Evolutionary conservation across 1,284 basidiomycete genomes (phyloP), one percentile per base, ranked within the genome.

Genomic region (Ganoderma resinaceum): DNA sequence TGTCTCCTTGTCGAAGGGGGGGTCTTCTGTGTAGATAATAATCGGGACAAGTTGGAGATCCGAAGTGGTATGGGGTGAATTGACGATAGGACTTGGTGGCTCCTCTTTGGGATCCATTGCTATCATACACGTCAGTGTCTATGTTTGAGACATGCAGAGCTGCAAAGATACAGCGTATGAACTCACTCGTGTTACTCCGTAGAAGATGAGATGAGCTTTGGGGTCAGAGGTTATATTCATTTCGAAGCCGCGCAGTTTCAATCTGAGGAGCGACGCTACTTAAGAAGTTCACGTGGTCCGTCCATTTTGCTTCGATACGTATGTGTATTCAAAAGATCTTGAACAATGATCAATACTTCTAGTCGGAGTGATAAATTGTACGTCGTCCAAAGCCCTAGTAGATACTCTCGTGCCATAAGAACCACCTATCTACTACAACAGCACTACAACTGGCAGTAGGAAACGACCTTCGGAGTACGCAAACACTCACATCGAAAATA

Each of bases 1-100:
- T n/a, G 65, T 53, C 18, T 46, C 26, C 11, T 31, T 55, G 14
- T 66, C 31, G 59, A 61, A 66, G 3, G 65, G 65, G 3, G 58
- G n/a, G n/a, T 8, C 11, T n/a, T 59, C 59, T 4, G 33, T 37
- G 35, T 6, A 20, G 16, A 52, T 16, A 18, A 65, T 18, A 20
- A 46, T 46, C 7, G 43, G n/a, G 43, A n/a, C n/a, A n/a, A 46
- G 37, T 38, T 38, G 8, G 23, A n/a, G 35, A 16, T 23, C n/a
- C 26, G n/a, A 2, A 5, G n/a, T 49, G 23, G 8, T 7, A 0
- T 16, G 31, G 53, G 29, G 12, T 31, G 43, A 23, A 46, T 23
- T 9, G 9, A 9, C n/a, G 8, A n/a, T 23, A 11, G 43, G n/a
- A 46, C 8, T 46, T n/a, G 43, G 23, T 23, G 46, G 46, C 46